phyloP scores from a whole-genome alignment of 192 early-diverging fungal genomes.

The Coemansia pectinata region DNA sequence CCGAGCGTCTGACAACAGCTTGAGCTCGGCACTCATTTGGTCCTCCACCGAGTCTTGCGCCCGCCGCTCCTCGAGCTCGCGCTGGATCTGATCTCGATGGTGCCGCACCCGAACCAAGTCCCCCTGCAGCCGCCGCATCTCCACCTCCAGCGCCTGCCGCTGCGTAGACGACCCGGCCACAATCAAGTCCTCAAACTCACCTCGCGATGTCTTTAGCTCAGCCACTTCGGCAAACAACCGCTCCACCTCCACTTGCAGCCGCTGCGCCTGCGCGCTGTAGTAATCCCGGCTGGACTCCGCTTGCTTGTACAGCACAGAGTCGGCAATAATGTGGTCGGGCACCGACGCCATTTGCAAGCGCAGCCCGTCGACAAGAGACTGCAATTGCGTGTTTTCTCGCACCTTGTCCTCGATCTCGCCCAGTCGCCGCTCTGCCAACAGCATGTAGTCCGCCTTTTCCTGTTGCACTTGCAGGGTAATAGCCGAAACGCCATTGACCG shows the following conservation, averaged over 20 bases:
- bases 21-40: conserved; percentile 53
- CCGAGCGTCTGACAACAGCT: conserved; percentile 51
- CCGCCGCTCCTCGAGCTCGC: conserved; percentile 48
- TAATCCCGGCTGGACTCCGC: conserved; percentile 50
- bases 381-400: conserved; percentile 53
- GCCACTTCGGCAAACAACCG: conserved; percentile 49
- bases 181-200: conserved; percentile 45
- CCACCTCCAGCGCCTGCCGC: conserved; percentile 53
- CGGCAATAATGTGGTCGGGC: conserved; percentile 55
- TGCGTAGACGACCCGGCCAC: conserved; percentile 43
- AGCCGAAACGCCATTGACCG: conserved; percentile 7
- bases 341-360: conserved; percentile 53
- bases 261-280: conserved; percentile 49
- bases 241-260: conserved; percentile 50
- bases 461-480: conserved; percentile 37
- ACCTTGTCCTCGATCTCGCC: conserved; percentile 57
- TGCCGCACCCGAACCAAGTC: conserved; percentile 59
- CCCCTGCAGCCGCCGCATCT: conserved; percentile 56
- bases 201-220: conserved; percentile 37
- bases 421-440: conserved; percentile 52
- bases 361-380: conserved; percentile 52
- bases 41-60: conserved; percentile 47
- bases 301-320: conserved; percentile 57
- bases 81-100: conserved; percentile 59
- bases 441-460: conserved; percentile 49